Evolutionary conservation across 169 alveolate species (phyloP).

Genomic region (Amoebophrya sp.): DNA sequence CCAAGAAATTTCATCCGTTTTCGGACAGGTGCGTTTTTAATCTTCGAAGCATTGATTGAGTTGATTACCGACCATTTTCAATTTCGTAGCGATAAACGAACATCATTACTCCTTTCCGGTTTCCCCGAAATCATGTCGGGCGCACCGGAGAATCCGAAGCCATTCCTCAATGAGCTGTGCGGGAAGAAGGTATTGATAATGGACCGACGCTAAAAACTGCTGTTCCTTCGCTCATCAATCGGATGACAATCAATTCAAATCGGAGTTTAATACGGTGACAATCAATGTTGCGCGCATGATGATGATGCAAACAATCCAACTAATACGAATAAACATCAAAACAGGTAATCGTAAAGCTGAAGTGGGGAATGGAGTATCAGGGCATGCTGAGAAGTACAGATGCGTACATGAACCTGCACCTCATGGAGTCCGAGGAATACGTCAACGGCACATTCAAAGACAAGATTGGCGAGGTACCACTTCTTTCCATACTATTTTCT

Average conservation of each 20-base stretch:
- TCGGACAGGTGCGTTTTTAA: too few species aligned
- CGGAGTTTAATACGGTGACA: background rate
- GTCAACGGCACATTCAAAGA: background rate
- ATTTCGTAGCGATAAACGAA: too few species aligned
- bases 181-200: background rate
- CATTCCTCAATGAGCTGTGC: background rate
- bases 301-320: background rate
- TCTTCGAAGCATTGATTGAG: too few species aligned
- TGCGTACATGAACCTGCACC: background rate
- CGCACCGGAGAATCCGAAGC: background rate
- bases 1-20: too few species aligned
- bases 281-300: background rate
- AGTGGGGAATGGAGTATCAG: conserved; percentile 2
- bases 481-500: too few species aligned
- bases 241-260: too few species aligned
- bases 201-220: background rate
- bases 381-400: background rate
- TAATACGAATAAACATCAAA: background rate
- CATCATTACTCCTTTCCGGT: too few species aligned
- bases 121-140: too few species aligned
- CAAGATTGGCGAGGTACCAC: background rate
- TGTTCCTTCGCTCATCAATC: background rate
- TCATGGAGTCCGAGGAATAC: background rate
- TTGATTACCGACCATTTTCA: too few species aligned
- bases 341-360: background rate